phyloP scores from a whole-genome alignment of 768 basidiomycete species.

The Lactifluus piperatus region DNA sequence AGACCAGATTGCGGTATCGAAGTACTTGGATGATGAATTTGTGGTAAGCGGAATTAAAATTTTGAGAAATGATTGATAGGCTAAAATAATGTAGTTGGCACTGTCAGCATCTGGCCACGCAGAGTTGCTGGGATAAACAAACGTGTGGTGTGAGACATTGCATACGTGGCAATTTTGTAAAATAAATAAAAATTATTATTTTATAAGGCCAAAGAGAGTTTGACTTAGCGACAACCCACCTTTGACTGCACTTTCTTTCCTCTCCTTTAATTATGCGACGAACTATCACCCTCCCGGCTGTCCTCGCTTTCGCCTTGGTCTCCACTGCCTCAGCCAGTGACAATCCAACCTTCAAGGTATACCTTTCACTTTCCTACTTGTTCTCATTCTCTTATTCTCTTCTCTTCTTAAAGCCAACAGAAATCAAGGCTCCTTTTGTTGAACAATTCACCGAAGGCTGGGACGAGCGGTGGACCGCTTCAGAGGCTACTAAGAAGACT shows the following conservation, averaged over 20 bases:
- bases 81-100: constrained; percentile 52
- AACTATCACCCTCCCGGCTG: constrained; percentile 74
- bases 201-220: constrained; percentile 23
- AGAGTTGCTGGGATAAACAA: constrained; percentile 62
- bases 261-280: constrained; percentile 61
- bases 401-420: constrained; percentile 46
- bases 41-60: constrained; percentile 50
- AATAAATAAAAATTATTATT: constrained; percentile 22
- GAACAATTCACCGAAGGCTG: constrained; percentile 96
- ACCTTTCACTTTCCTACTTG: constrained; percentile 10
- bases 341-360: constrained; percentile 63
- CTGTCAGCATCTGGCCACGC: constrained; percentile 95
- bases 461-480: constrained; percentile 89
- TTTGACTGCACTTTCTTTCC: constrained; percentile 28
- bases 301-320: constrained; percentile 54
- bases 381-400: neutral
- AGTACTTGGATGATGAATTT: constrained; percentile 96
- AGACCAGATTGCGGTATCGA: constrained; percentile 94
- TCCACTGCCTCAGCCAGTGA: constrained; percentile 49
- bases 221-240: constrained; percentile 8
- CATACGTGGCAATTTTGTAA: constrained; percentile 36
- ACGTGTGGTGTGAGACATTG: constrained; percentile 25
- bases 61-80: neutral
- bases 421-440: constrained; percentile 80
- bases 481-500: constrained; percentile 97